Evolutionary conservation across 2,329 filamentous ascomycete species (phyloP).

Genomic region (Coniochaeta prunicola): DNA sequence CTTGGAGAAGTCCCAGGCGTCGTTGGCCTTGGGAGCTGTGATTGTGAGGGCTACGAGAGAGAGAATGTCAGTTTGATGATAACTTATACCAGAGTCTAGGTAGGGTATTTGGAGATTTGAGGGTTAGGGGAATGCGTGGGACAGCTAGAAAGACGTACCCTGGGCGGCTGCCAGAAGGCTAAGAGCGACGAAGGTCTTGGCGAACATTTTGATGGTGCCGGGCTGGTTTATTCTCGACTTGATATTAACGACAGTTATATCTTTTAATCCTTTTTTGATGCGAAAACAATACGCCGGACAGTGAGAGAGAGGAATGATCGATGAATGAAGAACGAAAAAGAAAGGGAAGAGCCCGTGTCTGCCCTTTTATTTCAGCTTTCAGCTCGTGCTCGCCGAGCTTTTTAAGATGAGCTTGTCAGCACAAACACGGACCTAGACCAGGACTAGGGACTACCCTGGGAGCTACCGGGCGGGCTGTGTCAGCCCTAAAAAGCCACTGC

Average conservation of each 20-base stretch:
- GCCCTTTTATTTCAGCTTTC: slow-evolving; percentile 1
- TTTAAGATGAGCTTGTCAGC: slow-evolving; percentile 1
- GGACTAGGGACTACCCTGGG: not conserved
- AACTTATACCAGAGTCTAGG: too few relatives aligned
- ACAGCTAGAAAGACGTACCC: not conserved
- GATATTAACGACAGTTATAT: not conserved
- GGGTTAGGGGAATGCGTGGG: not conserved
- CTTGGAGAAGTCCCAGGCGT: slow-evolving; percentile 26
- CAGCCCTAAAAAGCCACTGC: slow-evolving; percentile 2
- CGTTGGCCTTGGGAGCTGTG: slow-evolving; percentile 22
- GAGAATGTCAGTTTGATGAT: slow-evolving; percentile 3
- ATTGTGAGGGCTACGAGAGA: slow-evolving; percentile 22
- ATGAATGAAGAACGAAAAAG: not conserved
- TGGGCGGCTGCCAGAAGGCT: not conserved
- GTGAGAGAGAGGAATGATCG: not conserved
- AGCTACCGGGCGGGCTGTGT: not conserved
- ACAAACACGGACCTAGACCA: not conserved
- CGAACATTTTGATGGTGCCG: not conserved
- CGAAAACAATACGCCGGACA: not conserved
- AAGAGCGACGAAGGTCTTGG: not conserved
- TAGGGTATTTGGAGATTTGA: too few relatives aligned
- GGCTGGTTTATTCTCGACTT: not conserved
- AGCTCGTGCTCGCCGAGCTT: not conserved
- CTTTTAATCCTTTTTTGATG: too few relatives aligned
- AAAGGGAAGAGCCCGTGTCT: not conserved